Evolutionary conservation across 208 protist genomes (phyloP), one percentile per base, ranked within the genome.

Genomic region (Leishmania mexicana): DNA sequence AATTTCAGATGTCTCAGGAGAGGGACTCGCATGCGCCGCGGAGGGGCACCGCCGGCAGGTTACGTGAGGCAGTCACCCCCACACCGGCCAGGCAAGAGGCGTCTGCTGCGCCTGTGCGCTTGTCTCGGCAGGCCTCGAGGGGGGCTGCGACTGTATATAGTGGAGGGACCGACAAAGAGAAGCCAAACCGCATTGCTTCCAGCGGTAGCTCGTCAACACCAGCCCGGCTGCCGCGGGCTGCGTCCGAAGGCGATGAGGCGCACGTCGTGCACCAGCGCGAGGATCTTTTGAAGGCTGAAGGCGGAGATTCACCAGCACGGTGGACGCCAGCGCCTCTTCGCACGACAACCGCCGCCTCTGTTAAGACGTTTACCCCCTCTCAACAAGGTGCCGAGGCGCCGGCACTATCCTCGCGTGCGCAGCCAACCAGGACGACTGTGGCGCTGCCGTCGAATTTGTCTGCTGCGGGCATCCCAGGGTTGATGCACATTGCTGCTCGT

Each of bases 401-500:
- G 19, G 28, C 6, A 15, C 35, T 51, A 11, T 51, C n/a, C 54
- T 42, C 28, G 13, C 49, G 31, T 40, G 28, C 31, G 62, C 17
- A 42, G 62, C 53, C 38, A 17, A 49, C 71, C 58, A 31, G 53
- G 60, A 24, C 49, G 21, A 71, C 71, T 19, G 79, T 83, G 31
- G 47, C 28, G 73, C 78, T 88, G 31, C 85, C 84, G 6, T 13
- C 84, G 6, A 28, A 53, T 1, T 64, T 82, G 10, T 86, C 86
- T 19, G 70, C 62, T 28, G 53, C 62, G 13, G 90, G 90, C 45
- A 81, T 93, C 21, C 70, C 74, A 8, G 86, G 81, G 19, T 71
- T 95, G 62, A 84, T 86, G 79, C 35, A 80, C 70, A 83, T 82
- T 62, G 86, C 88, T 35, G 75, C 84, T 10, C 60, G 83, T 42